These are phyloP conservation scores for Aspergillus fischeri DNA, from an alignment of 2,329 filamentous ascomycete species.

Conservation along the genomic window DNA sequence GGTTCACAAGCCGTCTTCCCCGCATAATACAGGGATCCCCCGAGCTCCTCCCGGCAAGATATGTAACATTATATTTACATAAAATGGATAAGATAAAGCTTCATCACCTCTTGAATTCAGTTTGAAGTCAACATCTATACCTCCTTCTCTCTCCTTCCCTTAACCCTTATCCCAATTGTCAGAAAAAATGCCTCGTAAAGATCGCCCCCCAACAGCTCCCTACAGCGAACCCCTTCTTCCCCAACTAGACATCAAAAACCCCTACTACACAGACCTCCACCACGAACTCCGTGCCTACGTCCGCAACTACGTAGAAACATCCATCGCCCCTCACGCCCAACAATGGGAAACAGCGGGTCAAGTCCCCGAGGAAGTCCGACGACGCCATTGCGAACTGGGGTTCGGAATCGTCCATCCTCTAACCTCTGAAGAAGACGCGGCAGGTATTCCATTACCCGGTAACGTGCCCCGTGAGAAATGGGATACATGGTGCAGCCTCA, in stretches of 20 bases:
- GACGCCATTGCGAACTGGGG: constrained; percentile 38
- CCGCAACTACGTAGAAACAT: constrained; percentile 56
- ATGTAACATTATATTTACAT: background rate
- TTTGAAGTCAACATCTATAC: background rate
- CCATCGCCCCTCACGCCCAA: constrained; percentile 55
- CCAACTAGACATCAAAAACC: constrained; percentile 40
- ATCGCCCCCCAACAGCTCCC: constrained; percentile 28
- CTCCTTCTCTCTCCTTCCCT: background rate
- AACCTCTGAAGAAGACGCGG: constrained; percentile 37
- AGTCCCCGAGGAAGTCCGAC: constrained; percentile 44
- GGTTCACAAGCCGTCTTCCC: background rate
- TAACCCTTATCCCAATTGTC: background rate
- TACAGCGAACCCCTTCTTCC: constrained; percentile 43
- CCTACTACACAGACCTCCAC: constrained; percentile 63
- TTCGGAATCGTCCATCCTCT: constrained; percentile 35
- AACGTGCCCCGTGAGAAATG: constrained; percentile 47
- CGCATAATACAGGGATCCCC: background rate
- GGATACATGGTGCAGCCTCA: constrained; percentile 55
- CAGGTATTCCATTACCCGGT: constrained; percentile 39
- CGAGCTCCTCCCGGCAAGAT: background rate
- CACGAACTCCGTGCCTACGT: constrained; percentile 54
- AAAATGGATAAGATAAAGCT: background rate
- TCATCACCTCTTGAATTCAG: background rate
- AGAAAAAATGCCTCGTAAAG: constrained; percentile 13
- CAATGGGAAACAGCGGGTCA: constrained; percentile 61